Percentiles rank a stretch among this genome's conserved stretches.
These are phyloP conservation scores for Wickerhamiella azyma DNA, from an alignment of 805 yeast genomes.

Conservation along the genomic window DNA sequence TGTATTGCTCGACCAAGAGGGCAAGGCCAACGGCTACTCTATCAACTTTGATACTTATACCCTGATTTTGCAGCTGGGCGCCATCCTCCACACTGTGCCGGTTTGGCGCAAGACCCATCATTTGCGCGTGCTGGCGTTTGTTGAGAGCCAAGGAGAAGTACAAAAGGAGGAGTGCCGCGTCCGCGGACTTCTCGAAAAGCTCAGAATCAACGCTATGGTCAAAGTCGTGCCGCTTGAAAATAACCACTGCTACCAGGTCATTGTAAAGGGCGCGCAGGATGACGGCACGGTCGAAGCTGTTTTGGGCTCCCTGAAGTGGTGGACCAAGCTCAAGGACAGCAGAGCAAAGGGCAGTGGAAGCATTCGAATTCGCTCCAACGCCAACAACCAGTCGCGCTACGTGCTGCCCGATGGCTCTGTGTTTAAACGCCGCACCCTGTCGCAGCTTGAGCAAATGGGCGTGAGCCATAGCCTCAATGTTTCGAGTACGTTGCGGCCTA, in stretches of 20 bases:
- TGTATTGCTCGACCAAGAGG: constrained; percentile 49
- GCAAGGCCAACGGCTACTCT: constrained; percentile 53
- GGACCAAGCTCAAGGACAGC: constrained; percentile 54
- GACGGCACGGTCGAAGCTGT: constrained; percentile 36
- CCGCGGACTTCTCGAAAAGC: constrained; percentile 46
- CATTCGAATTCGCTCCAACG: neutral
- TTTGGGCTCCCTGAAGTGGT: constrained; percentile 67
- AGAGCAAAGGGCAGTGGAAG: constrained; percentile 25
- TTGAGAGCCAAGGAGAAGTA: constrained; percentile 59
- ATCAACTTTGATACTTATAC: constrained; percentile 95
- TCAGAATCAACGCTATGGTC: constrained; percentile 76
- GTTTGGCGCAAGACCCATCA: constrained; percentile 73
- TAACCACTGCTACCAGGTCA: constrained; percentile 52
- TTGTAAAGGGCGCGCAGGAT: constrained; percentile 52
- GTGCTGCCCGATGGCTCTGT: constrained; percentile 15
- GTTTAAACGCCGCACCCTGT: constrained; percentile 29
- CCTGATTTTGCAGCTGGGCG: constrained; percentile 82
- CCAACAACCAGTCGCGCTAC: constrained; percentile 10
- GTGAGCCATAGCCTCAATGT: constrained; percentile 56
- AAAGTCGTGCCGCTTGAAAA: constrained; percentile 51
- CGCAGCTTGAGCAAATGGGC: constrained; percentile 63
- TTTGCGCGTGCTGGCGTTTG: constrained; percentile 77
- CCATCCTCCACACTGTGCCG: constrained; percentile 83
- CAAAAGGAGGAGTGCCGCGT: constrained; percentile 56
- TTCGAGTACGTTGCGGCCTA: constrained; percentile 12